Conservation (phyloP, 164 flowering plant genomes). For the Aristolochia californica region DNA sequence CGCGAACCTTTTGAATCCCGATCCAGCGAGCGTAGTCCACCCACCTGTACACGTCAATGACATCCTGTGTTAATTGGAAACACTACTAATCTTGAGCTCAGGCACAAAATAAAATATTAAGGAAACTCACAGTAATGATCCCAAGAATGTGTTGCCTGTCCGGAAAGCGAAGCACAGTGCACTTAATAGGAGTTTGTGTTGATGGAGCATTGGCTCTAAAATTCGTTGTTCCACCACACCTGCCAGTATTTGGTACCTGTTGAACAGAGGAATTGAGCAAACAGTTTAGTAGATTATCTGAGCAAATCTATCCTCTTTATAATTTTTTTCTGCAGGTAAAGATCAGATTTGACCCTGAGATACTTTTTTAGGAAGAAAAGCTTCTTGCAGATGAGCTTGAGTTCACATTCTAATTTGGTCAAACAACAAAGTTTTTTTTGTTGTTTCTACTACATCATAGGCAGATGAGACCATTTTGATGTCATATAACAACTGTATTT, state of each 20-base stretch:
- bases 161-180: slow-evolving; percentile 87
- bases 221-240: slow-evolving; percentile 87
- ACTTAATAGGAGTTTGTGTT: slow-evolving; percentile 70
- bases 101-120: background rate
- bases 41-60: slow-evolving; percentile 50
- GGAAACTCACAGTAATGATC: slow-evolving; percentile 74
- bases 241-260: slow-evolving; percentile 89
- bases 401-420: no score
- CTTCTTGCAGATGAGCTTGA: no score
- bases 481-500: no score
- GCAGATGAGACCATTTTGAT: no score
- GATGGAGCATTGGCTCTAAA: slow-evolving; percentile 78
- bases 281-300: background rate
- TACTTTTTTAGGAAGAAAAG: no score
- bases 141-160: slow-evolving; percentile 94
- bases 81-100: background rate
- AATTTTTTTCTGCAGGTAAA: background rate
- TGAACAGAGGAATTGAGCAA: background rate
- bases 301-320: background rate
- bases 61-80: background rate
- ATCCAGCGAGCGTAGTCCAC: slow-evolving; percentile 89
- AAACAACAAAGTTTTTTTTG: no score
- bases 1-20: slow-evolving; percentile 64
- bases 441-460: no score
- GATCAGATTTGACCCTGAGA: background rate